Conservation (phyloP, 495 filamentous ascomycete species). For the Penicillium macrosclerotiorum region DNA sequence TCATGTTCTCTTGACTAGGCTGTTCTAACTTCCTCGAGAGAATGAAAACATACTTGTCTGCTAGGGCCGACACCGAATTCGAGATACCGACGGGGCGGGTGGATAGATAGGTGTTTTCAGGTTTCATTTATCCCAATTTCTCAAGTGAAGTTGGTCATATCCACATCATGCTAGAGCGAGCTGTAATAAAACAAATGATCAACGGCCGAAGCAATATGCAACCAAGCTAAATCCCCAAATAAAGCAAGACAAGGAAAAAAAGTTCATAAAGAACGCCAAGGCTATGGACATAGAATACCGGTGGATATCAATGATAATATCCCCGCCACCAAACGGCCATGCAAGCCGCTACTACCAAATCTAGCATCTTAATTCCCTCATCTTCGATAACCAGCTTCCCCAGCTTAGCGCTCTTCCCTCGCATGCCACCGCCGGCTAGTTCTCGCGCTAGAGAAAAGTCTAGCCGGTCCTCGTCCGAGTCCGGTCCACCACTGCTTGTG, state of each 20-base stretch:
- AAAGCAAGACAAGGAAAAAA: constrained; percentile 2
- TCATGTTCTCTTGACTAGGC: too few relatives aligned
- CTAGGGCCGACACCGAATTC: too few relatives aligned
- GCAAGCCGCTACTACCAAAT: constrained; percentile 87
- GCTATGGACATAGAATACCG: too few relatives aligned
- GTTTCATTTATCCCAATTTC: too few relatives aligned
- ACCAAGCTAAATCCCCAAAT: constrained; percentile 2
- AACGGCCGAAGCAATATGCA: not conserved
- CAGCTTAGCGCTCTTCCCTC: constrained; percentile 83
- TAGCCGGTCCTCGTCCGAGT: constrained; percentile 45
- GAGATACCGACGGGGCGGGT: too few relatives aligned
- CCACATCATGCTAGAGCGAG: too few relatives aligned
- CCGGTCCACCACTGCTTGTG: constrained; percentile 28
- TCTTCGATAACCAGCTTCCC: constrained; percentile 89
- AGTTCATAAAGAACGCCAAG: too few relatives aligned
- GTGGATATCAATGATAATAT: constrained; percentile 67
- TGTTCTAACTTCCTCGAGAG: too few relatives aligned
- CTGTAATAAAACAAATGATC: not conserved
- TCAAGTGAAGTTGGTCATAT: too few relatives aligned
- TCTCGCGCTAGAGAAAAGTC: constrained; percentile 76
- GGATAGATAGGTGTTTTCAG: too few relatives aligned
- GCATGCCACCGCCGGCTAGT: constrained; percentile 74
- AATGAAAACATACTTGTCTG: too few relatives aligned
- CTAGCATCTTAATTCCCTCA: constrained; percentile 93
- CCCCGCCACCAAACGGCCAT: constrained; percentile 90